Percentiles rank a stretch among this genome's conserved stretches.
Evolutionary conservation across 1,139 yeast genomes (phyloP).

Genomic region (Lodderomyces orthopsilosis): DNA sequence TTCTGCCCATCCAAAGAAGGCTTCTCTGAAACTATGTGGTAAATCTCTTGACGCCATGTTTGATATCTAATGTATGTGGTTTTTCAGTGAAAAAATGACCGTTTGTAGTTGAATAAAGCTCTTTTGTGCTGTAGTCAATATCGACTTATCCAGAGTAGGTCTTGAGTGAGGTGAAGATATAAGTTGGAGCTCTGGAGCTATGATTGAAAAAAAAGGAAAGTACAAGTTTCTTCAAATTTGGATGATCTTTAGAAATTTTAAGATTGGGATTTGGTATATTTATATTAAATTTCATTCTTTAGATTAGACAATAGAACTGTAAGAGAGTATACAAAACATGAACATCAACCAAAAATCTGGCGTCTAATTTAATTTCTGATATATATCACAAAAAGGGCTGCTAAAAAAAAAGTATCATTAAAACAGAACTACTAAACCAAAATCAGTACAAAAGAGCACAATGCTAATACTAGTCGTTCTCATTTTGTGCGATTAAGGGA

Average conservation of each 20-base stretch:
- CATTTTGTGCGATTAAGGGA: background rate
- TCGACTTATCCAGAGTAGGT: no score
- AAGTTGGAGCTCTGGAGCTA: no score
- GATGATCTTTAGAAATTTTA: no score
- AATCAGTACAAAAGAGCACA: no score
- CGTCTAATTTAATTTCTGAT: background rate
- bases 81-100: no score
- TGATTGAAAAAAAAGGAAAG: no score
- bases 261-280: background rate
- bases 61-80: background rate
- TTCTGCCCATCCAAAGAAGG: constrained; percentile 38
- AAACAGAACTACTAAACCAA: background rate
- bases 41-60: constrained; percentile 51
- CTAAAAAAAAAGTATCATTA: background rate
- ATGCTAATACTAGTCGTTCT: no score
- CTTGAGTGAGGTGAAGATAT: no score
- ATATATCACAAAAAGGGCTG: background rate
- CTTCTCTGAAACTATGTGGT: constrained; percentile 40
- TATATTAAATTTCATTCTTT: background rate
- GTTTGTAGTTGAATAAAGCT: no score
- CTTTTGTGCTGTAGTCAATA: no score
- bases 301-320: background rate
- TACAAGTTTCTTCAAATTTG: no score
- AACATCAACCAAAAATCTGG: background rate
- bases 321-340: background rate